These are phyloP conservation scores for Chamaecyparis obtusa DNA, from an alignment of 75 land plant species.

Conservation along the genomic window DNA sequence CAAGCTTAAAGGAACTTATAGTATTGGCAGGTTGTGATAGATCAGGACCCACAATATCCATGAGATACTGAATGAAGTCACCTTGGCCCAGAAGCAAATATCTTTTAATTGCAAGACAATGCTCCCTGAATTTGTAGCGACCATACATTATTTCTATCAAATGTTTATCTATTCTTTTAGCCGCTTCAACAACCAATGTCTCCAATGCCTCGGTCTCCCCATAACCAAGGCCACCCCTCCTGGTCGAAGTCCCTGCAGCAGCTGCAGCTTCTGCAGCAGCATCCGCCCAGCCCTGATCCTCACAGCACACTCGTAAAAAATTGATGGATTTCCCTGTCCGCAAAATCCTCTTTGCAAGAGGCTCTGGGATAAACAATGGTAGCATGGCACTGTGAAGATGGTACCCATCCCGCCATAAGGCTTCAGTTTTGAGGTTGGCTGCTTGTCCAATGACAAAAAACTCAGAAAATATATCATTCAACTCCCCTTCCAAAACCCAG, in stretches of 20 bases:
- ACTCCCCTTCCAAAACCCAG: constrained; percentile 98
- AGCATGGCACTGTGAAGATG: constrained; percentile 81
- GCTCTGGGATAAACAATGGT: constrained; percentile 87
- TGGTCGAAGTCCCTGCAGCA: constrained; percentile 81
- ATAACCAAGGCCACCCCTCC: constrained; percentile 85
- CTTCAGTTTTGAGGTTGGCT: constrained; percentile 68
- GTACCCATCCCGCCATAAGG: constrained; percentile 96
- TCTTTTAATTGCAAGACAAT: constrained; percentile 96
- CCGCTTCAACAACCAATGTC: constrained; percentile 84
- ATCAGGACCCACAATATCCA: constrained; percentile 97
- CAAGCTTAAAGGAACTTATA: constrained; percentile 88
- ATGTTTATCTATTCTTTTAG: constrained; percentile 87
- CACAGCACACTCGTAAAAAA: constrained; percentile 95
- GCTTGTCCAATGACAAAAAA: constrained; percentile 86
- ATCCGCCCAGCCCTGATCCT: constrained; percentile 93
- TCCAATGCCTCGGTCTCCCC: constrained; percentile 97
- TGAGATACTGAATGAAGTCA: constrained; percentile 94
- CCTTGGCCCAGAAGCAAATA: constrained; percentile 95
- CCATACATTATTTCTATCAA: constrained; percentile 80
- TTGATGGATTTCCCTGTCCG: constrained; percentile 99
- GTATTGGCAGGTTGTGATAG: constrained; percentile 96
- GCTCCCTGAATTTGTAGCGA: constrained; percentile 81
- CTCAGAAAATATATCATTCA: constrained; percentile 86
- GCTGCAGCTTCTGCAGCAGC: constrained; percentile 89
- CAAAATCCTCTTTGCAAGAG: constrained; percentile 87